phyloP scores from a whole-genome alignment of 2,329 filamentous ascomycete species.

The Tricladium varicosporioides region DNA sequence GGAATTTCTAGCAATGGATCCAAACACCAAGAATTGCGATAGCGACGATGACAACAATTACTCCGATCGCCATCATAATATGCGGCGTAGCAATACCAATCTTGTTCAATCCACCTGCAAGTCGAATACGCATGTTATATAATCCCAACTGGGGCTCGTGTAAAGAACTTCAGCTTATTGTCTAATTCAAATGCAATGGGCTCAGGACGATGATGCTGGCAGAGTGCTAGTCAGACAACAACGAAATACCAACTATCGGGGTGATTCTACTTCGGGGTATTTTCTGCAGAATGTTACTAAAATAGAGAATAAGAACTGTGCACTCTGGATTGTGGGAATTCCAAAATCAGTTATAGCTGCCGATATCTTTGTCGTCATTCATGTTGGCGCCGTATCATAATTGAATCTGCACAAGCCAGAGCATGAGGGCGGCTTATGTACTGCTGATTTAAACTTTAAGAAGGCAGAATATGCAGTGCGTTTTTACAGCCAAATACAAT shows the following conservation, averaged over 20 bases:
- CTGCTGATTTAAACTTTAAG: not conserved
- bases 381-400: not conserved
- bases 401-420: not conserved
- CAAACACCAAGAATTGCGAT: too few relatives aligned
- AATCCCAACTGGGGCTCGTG: too few relatives aligned
- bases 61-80: too few relatives aligned
- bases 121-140: too few relatives aligned
- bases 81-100: too few relatives aligned
- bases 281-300: not conserved
- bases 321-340: not conserved
- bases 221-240: not conserved
- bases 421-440: too few relatives aligned
- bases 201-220: not conserved
- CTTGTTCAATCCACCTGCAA: too few relatives aligned
- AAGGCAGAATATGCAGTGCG: not conserved
- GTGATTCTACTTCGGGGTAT: not conserved
- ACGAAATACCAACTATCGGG: not conserved
- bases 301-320: not conserved
- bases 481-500: not conserved
- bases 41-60: too few relatives aligned
- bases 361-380: not conserved
- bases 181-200: not conserved
- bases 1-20: too few relatives aligned
- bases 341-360: not conserved
- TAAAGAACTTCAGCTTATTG: not conserved